Conservation (phyloP, 768 basidiomycete species). For the Macrolepiota albuminosa region DNA sequence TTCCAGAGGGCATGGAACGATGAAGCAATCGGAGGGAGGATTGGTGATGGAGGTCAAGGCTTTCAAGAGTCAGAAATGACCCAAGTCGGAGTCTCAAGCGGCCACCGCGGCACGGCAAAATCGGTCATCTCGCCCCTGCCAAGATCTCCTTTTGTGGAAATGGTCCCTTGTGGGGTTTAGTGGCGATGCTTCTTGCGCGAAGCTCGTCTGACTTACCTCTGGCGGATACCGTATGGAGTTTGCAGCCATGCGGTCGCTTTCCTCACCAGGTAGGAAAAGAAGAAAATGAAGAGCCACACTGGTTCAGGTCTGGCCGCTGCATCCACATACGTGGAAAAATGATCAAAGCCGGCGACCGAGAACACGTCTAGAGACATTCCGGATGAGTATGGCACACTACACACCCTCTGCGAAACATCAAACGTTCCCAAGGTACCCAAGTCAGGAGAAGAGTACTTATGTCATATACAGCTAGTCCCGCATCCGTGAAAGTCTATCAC, state of each 20-base stretch:
- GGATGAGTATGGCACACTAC: not conserved
- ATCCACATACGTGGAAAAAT: not conserved
- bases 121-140: conserved; percentile 8
- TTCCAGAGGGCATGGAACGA: conserved; percentile 11
- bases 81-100: conserved; percentile 9
- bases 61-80: not conserved
- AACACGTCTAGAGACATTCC: not conserved
- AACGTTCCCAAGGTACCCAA: not conserved
- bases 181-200: conserved; percentile 6
- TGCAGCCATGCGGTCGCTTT: not conserved
- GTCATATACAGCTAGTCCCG: not conserved
- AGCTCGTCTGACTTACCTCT: not conserved
- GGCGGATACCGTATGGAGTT: not conserved
- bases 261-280: not conserved
- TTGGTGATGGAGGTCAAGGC: conserved; percentile 7
- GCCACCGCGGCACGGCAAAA: not conserved
- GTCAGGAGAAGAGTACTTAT: not conserved
- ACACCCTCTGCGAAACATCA: not conserved
- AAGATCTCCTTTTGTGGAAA: conserved; percentile 4
- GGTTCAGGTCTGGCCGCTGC: not conserved
- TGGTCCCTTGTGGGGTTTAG: not conserved
- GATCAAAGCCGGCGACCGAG: not conserved
- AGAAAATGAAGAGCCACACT: not conserved
- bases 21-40: not conserved
- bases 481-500: not conserved